Evolutionary conservation across 2,329 filamentous ascomycete species (phyloP).

Genomic region (Rhinocladiella mackenziei): DNA sequence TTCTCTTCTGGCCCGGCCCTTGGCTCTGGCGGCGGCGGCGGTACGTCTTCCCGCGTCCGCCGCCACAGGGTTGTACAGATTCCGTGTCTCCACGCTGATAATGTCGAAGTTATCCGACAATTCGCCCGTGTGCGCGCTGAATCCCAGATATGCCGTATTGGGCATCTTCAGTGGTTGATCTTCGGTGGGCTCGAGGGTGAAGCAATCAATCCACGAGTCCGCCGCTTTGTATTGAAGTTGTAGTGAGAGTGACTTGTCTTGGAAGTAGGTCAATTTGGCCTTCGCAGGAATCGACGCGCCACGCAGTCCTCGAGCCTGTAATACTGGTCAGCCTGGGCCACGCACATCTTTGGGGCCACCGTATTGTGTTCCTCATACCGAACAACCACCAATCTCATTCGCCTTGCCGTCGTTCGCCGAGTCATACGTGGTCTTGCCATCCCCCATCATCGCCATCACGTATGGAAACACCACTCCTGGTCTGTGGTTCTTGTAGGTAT

Average conservation of each 20-base stretch:
- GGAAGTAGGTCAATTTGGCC: slow-evolving; percentile 88
- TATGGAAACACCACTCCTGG: slow-evolving; percentile 94
- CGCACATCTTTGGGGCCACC: not conserved
- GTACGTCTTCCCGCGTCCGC: slow-evolving; percentile 28
- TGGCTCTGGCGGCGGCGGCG: slow-evolving; percentile 25
- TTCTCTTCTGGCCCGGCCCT: slow-evolving; percentile 28
- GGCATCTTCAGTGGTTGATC: slow-evolving; percentile 72
- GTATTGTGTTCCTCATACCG: slow-evolving; percentile 49
- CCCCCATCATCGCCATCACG: slow-evolving; percentile 96
- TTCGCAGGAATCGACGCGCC: slow-evolving; percentile 76
- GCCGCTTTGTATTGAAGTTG: slow-evolving; percentile 93
- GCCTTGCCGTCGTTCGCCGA: slow-evolving; percentile 91
- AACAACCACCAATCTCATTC: slow-evolving; percentile 90
- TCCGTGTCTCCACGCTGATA: slow-evolving; percentile 77
- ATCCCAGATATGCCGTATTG: slow-evolving; percentile 61
- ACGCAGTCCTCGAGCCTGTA: slow-evolving; percentile 74
- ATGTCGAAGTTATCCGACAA: slow-evolving; percentile 98
- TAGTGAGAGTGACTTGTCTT: slow-evolving; percentile 84
- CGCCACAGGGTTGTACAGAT: slow-evolving; percentile 66
- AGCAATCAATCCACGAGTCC: slow-evolving; percentile 84
- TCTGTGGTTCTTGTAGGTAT: slow-evolving; percentile 99
- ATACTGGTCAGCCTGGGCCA: slow-evolving; percentile 4
- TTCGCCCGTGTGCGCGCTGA: slow-evolving; percentile 80
- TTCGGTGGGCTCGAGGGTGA: slow-evolving; percentile 61
- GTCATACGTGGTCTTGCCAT: slow-evolving; percentile 84